Percentiles rank a stretch among this genome's conserved stretches.
phyloP scores from a whole-genome alignment of 2,329 filamentous ascomycete genomes.

The Chaetomium globosum region DNA sequence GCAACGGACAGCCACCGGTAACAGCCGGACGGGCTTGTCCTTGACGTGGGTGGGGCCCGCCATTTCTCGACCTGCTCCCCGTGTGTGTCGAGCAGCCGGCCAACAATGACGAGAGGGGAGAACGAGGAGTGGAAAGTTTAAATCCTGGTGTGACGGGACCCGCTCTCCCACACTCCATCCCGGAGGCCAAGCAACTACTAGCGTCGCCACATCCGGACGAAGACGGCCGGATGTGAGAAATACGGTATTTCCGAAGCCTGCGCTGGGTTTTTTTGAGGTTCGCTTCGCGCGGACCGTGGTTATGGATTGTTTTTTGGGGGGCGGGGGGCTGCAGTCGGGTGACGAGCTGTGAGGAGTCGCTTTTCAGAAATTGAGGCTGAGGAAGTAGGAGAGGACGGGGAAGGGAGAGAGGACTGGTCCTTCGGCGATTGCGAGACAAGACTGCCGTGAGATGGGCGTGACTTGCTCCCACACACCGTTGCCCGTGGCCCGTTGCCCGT shows the following conservation, averaged over 20 bases:
- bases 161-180: constrained; percentile 20
- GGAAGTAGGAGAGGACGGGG: neutral
- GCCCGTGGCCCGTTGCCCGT: constrained; percentile 13
- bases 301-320: neutral
- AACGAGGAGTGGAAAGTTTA: constrained; percentile 31
- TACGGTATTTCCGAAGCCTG: constrained; percentile 2
- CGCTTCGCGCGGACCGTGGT: neutral
- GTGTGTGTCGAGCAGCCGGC: neutral
- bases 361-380: constrained; percentile 1
- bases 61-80: constrained; percentile 7
- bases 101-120: constrained; percentile 25
- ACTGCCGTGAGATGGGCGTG: too few relatives aligned
- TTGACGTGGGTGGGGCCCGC: constrained; percentile 15
- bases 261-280: constrained; percentile 4
- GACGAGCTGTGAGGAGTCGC: constrained; percentile 4
- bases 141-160: constrained; percentile 31
- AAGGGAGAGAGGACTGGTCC: neutral
- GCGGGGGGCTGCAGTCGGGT: neutral
- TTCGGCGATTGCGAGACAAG: neutral
- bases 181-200: constrained; percentile 23
- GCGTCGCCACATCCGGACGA: constrained; percentile 21
- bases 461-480: neutral
- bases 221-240: neutral
- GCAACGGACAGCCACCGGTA: constrained; percentile 39
- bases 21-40: constrained; percentile 30